A percentile compares a stretch with the other conserved stretches of the same genome.
Conservation (phyloP, 2,329 filamentous ascomycete species). For the Pseudogymnoascus sp. region DNA sequence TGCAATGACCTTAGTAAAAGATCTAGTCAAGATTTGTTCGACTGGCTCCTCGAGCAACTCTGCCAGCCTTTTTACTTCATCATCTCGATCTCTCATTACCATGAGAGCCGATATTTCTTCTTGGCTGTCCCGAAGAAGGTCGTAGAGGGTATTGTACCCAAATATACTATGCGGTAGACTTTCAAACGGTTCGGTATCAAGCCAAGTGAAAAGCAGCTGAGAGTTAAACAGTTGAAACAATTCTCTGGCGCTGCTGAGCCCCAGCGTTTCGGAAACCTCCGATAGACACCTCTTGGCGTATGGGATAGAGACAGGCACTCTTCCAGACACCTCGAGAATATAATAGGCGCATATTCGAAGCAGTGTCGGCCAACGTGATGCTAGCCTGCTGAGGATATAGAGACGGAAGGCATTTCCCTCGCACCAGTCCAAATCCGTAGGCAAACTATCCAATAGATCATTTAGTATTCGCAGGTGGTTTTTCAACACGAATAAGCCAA, state of each 20-base stretch:
- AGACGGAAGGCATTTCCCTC: slow-evolving; percentile 84
- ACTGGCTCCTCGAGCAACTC: slow-evolving; percentile 45
- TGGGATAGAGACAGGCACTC: slow-evolving; percentile 52
- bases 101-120: slow-evolving; percentile 73
- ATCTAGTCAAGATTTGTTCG: slow-evolving; percentile 50
- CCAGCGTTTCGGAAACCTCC: slow-evolving; percentile 56
- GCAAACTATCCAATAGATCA: slow-evolving; percentile 74
- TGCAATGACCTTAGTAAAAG: slow-evolving; percentile 71
- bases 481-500: slow-evolving; percentile 72
- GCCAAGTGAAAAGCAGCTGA: slow-evolving; percentile 87
- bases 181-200: slow-evolving; percentile 57
- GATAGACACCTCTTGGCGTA: slow-evolving; percentile 68
- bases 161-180: slow-evolving; percentile 81
- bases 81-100: slow-evolving; percentile 68
- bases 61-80: slow-evolving; percentile 53
- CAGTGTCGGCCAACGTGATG: slow-evolving; percentile 76
- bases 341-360: slow-evolving; percentile 83
- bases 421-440: slow-evolving; percentile 57
- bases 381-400: slow-evolving; percentile 66
- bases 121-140: slow-evolving; percentile 62
- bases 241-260: slow-evolving; percentile 55
- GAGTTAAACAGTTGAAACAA: slow-evolving; percentile 80
- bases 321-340: slow-evolving; percentile 83
- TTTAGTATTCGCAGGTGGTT: slow-evolving; percentile 77
- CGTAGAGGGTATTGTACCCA: slow-evolving; percentile 59